A percentile compares a stretch with the other conserved stretches of the same genome.
phyloP scores from a whole-genome alignment of 352 stramenopile genomes.

The Phytophthora capsici region DNA sequence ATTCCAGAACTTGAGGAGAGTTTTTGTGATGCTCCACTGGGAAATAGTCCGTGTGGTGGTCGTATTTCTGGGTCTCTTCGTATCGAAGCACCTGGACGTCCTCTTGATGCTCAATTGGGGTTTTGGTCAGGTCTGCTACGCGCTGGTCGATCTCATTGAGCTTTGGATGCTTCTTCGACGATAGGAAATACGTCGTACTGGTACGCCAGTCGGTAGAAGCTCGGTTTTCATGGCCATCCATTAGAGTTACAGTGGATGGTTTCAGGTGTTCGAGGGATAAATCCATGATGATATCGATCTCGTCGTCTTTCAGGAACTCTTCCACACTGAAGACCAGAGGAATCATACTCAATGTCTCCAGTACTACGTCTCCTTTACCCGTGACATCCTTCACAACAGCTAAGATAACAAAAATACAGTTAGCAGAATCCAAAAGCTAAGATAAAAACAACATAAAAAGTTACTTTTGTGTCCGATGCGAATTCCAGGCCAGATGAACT shows the following conservation, averaged over 20 bases:
- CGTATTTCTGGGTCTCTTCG: conserved; percentile 79
- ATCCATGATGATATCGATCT: conserved; percentile 81
- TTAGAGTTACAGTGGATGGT: conserved; percentile 65
- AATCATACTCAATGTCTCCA: conserved; percentile 72
- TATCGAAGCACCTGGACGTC: conserved; percentile 80
- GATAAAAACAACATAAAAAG: conserved; percentile 2
- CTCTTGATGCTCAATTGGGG: conserved; percentile 66
- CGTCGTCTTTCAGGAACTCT: conserved; percentile 81
- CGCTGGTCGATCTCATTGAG: conserved; percentile 67
- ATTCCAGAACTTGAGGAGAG: conserved; percentile 47
- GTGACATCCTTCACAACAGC: conserved; percentile 53
- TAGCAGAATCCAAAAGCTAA: too few relatives aligned
- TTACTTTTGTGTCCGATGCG: conserved; percentile 71
- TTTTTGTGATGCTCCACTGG: conserved; percentile 53
- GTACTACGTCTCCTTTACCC: conserved; percentile 53
- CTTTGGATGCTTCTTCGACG: conserved; percentile 50
- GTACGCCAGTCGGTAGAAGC: conserved; percentile 79
- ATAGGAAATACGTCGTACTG: conserved; percentile 80
- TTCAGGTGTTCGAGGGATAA: conserved; percentile 69
- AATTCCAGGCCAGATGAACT: conserved; percentile 82
- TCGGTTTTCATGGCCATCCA: conserved; percentile 74
- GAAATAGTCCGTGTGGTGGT: conserved; percentile 82
- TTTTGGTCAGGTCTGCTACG: conserved; percentile 69
- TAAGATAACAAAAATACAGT: conserved; percentile 9
- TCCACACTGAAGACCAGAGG: conserved; percentile 78